A percentile compares a stretch with the other conserved stretches of the same genome.
These are phyloP conservation scores for Pezicula neosporulosa DNA, from an alignment of 2,329 filamentous ascomycete genomes.

Conservation along the genomic window DNA sequence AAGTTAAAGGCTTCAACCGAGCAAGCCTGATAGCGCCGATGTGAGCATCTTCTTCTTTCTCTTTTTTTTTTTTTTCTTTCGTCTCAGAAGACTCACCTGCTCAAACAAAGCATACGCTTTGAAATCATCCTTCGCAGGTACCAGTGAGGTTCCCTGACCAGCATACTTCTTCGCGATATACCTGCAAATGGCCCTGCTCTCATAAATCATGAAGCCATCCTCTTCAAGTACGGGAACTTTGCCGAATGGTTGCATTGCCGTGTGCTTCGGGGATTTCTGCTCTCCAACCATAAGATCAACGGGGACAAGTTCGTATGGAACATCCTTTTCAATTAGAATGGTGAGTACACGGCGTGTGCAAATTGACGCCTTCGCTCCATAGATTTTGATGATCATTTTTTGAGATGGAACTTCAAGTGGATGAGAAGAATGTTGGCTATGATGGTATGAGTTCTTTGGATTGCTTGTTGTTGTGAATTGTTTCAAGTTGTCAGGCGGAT, in stretches of 20 bases:
- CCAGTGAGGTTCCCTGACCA: constrained; percentile 20
- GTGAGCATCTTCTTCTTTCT: too few relatives aligned
- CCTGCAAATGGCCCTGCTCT: constrained; percentile 30
- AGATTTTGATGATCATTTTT: constrained; percentile 30
- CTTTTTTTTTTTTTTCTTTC: too few relatives aligned
- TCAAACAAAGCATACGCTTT: constrained; percentile 21
- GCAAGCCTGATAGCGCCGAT: too few relatives aligned
- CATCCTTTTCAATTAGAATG: constrained; percentile 25
- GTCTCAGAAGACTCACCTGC: too few relatives aligned
- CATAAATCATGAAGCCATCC: constrained; percentile 27
- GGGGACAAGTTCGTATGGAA: constrained; percentile 24
- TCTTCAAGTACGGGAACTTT: constrained; percentile 32
- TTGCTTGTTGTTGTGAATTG: too few relatives aligned
- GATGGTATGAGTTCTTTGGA: too few relatives aligned
- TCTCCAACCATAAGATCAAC: constrained; percentile 22
- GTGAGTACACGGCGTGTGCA: constrained; percentile 23
- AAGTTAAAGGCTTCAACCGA: too few relatives aligned
- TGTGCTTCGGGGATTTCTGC: constrained; percentile 22
- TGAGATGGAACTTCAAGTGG: too few relatives aligned
- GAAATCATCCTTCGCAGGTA: constrained; percentile 19
- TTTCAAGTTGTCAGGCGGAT: too few relatives aligned
- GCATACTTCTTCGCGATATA: constrained; percentile 28
- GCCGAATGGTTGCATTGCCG: constrained; percentile 30
- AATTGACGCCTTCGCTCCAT: constrained; percentile 24
- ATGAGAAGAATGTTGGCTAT: too few relatives aligned